Percentiles rank a stretch among this genome's conserved stretches.
Conservation (phyloP, 805 yeast species). For the Jamesozyma spencerorum region DNA sequence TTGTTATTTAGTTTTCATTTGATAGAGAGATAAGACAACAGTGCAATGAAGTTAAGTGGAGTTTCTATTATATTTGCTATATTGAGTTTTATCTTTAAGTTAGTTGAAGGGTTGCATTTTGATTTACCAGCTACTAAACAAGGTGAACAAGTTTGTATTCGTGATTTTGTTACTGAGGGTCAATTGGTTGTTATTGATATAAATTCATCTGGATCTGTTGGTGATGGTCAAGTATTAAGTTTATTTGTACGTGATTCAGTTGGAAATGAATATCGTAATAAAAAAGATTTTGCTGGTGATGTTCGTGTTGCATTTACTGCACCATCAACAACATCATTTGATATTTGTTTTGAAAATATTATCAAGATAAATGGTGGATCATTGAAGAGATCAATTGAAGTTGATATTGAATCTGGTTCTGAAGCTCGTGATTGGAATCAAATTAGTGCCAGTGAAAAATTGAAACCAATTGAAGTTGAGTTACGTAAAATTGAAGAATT, state of each 20-base stretch:
- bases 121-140: constrained; percentile 41
- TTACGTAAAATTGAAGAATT: constrained; percentile 79
- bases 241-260: constrained; percentile 62
- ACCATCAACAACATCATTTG: constrained; percentile 74
- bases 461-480: constrained; percentile 87
- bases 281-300: constrained; percentile 65
- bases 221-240: constrained; percentile 80
- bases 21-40: too few species aligned
- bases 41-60: constrained; percentile 55
- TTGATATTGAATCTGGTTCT: constrained; percentile 91
- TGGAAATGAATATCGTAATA: constrained; percentile 79
- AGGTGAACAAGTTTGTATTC: constrained; percentile 66
- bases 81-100: constrained; percentile 1
- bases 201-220: constrained; percentile 60
- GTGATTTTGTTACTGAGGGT: constrained; percentile 81
- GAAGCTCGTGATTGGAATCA: constrained; percentile 98
- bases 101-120: constrained; percentile 37
- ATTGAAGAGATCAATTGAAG: constrained; percentile 62
- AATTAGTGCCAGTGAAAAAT: constrained; percentile 82
- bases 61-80: constrained; percentile 4
- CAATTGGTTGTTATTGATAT: constrained; percentile 82
- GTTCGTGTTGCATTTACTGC: constrained; percentile 77
- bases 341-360: constrained; percentile 78
- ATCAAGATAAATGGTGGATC: constrained; percentile 28
- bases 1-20: too few species aligned